Evolutionary conservation across 2,329 filamentous ascomycete species (phyloP), one percentile per base, ranked within the genome.

Genomic region (Aspergillus sojae): DNA sequence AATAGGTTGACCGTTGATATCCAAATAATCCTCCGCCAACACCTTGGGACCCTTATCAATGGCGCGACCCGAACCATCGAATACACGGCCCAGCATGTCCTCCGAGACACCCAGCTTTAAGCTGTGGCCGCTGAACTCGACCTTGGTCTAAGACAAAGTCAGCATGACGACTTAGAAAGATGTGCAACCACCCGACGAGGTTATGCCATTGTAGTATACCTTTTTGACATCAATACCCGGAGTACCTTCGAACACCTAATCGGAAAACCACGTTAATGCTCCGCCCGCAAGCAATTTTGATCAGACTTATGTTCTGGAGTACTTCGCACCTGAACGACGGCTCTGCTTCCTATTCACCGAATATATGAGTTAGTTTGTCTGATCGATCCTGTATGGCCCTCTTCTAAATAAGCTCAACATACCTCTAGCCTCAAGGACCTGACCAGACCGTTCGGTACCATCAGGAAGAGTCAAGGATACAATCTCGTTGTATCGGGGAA

Each of bases 41-140:
- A 99, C 95, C 84, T 97, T 98, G 66, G 95, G 95, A 60, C 96
- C 95, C 84, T 98, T 99, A 84, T 99, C 95, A 79, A 99, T 99
- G 72, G 96, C 92, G 80, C 94, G 91, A 77, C 95, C 95, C 65
- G 95, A 98, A 75, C 95, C 95, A 84, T 99, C 94, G 78, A 99
- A 99, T 80, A 98, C 93, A 84, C 96, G 94, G 70, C 95, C 95
- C 82, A 99, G 83, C 95, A 99, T 99, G 84, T 99, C 95, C 83
- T 99, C 96, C 58, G 95, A 98, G 65, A 99, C 95, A 81, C 95
- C 95, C 59, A 99, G 91, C 88, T 98, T 98, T 84, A 99, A 84
- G 84, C 92, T 98, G 83, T 97, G 88, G 65, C 95, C 95, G 36
- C 92, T 96, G 81, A 99, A 98, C 79, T 99, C 92, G 79, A 99